Evolutionary conservation across 2,329 filamentous ascomycete species (phyloP), one percentile per base, ranked within the genome.

Genomic region (Cordyceps pruinosa): DNA sequence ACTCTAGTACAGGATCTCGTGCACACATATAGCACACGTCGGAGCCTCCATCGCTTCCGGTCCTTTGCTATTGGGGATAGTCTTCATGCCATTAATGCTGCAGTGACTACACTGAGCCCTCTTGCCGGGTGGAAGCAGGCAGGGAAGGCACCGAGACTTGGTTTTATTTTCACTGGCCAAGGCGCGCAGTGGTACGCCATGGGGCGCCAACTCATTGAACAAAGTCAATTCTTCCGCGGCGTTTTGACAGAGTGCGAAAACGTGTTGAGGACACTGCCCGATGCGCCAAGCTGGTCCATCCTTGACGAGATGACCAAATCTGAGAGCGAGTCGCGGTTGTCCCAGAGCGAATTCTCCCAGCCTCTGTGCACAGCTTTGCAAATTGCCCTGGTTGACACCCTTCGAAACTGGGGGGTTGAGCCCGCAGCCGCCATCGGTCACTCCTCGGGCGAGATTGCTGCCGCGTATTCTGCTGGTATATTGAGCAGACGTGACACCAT

Each of bases 401-500:
- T 70, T 0, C n/a, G 51, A 0, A 57, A 61, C 0, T 69, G 69
- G 6, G 69, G 69, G 1, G 55, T 78, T 17, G 37, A 47, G 0
- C 68, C 73, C 4, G 28, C 57, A 1, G 69, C 68, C 1, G 73
- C 75, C 0, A 68, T 77, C 2, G 77, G 78, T 2, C 78, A 80
- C 60, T 79, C 76, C 0, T 75, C 73, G 0, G 78, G 78, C 1
- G 78, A 81, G 60, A 79, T 80, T n/a, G 76, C 65, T 0, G 77
- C 77, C 0, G 78, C 75, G 0, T 82, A 79, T 60, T 75, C 77
- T 0, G 73, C 76, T 0, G 77, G 77, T 0, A 65, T 72, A n/a
- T 48, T 82, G 1, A 57, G 52, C 0, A 52, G 51, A 0, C 13
- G 60, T 2, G 61, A 66, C 23, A 63, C 68, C 1, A 63, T 69